A percentile compares a stretch with the other conserved stretches of the same genome.
These are phyloP conservation scores for Pluteus cervinus DNA, from an alignment of 768 basidiomycete species.

Conservation along the genomic window DNA sequence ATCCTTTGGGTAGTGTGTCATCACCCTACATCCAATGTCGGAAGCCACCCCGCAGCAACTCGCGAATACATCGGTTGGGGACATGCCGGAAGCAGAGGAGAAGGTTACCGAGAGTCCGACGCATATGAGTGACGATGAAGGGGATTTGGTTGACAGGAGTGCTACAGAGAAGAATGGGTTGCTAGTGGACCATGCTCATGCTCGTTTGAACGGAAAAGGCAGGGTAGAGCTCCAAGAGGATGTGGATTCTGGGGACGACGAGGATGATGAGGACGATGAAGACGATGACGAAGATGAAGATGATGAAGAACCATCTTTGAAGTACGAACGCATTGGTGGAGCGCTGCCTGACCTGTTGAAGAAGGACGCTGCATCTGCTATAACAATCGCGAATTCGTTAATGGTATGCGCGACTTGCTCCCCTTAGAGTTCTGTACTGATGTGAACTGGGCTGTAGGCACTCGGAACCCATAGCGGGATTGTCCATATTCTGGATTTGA, in stretches of 20 bases:
- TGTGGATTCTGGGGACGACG: conserved; percentile 19
- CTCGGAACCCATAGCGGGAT: conserved; percentile 93
- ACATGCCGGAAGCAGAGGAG: conserved; percentile 4
- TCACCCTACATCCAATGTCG: no score
- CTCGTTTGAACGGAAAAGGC: neutral
- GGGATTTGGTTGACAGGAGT: neutral
- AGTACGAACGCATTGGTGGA: conserved; percentile 81
- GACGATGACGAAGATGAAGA: conserved; percentile 65
- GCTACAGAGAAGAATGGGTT: neutral
- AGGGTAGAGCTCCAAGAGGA: conserved; percentile 7
- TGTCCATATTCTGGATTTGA: conserved; percentile 75
- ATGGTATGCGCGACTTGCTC: conserved; percentile 39
- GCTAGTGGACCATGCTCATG: no score
- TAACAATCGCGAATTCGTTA: conserved; percentile 67
- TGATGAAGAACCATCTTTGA: conserved; percentile 87
- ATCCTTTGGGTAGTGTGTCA: no score
- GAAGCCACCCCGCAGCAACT: no score
- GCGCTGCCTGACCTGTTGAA: conserved; percentile 69
- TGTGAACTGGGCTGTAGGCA: conserved; percentile 43
- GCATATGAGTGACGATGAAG: conserved; percentile 9
- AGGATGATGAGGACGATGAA: conserved; percentile 42
- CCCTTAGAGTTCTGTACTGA: conserved; percentile 7
- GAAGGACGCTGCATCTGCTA: conserved; percentile 85
- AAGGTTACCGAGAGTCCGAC: conserved; percentile 12
- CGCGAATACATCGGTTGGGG: no score